phyloP scores from a whole-genome alignment of 1,284 basidiomycete species.

The Apiotrichum veenhuisii region DNA sequence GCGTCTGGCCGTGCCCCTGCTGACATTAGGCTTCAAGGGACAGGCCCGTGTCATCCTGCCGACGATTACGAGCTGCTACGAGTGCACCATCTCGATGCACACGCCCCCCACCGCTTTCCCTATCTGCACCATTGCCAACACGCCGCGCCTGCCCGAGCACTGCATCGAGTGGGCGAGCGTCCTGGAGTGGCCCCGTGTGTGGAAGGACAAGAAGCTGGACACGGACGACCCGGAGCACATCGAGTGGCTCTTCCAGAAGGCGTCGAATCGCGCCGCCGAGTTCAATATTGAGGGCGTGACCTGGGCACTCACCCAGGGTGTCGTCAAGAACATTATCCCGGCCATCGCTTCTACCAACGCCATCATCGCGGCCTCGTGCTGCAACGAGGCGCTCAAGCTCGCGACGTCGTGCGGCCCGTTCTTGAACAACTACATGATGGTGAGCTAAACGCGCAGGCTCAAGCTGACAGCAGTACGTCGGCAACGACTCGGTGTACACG shows the following conservation, averaged over 20 bases:
- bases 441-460: conserved; percentile 37
- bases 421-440: conserved; percentile 97
- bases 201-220: conserved; percentile 89
- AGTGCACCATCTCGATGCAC: conserved; percentile 97
- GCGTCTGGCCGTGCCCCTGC: background rate
- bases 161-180: conserved; percentile 99
- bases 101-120: conserved; percentile 96
- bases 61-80: conserved; percentile 93
- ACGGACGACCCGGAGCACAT: conserved; percentile 97
- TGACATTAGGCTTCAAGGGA: conserved; percentile 81
- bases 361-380: conserved; percentile 94
- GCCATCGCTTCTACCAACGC: conserved; percentile 96
- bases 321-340: conserved; percentile 99
- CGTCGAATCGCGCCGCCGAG: conserved; percentile 74
- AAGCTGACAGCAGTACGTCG: conserved; percentile 57
- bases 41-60: conserved; percentile 97
- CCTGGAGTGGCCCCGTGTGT: conserved; percentile 93
- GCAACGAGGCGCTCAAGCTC: conserved; percentile 98
- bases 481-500: conserved; percentile 94
- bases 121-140: conserved; percentile 99
- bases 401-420: conserved; percentile 91
- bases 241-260: conserved; percentile 81
- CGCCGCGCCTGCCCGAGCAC: conserved; percentile 94
- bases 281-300: conserved; percentile 98
- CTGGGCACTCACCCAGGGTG: conserved; percentile 95